A percentile compares a stretch with the other conserved stretches of the same genome.
Conservation (phyloP, 78 protist species). For the Guillardia theta region DNA sequence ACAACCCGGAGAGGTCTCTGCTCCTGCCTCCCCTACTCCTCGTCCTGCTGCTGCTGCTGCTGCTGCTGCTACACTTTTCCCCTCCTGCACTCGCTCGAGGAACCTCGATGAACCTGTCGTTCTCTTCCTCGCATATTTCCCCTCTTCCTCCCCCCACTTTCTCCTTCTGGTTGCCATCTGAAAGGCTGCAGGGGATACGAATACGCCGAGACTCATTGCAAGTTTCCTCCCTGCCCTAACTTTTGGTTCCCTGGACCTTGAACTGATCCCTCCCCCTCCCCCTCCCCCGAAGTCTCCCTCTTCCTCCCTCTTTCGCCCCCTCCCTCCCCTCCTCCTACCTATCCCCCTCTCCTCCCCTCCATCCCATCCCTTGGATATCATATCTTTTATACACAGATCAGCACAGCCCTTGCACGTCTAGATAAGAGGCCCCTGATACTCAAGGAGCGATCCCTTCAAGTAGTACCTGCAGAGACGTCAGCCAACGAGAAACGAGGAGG, state of each 20-base stretch:
- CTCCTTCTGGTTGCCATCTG: neutral
- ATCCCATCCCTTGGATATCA: neutral
- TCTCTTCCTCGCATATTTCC: neutral
- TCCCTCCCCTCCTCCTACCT: neutral
- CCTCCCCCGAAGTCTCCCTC: neutral
- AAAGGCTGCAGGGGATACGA: neutral
- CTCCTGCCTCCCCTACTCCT: neutral
- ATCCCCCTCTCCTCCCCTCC: neutral
- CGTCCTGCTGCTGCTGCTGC: neutral
- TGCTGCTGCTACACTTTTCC: neutral
- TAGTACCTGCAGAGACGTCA: too few species aligned
- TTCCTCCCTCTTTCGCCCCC: neutral
- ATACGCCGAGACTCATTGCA: neutral
- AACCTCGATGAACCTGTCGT: too few species aligned
- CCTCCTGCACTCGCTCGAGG: too few species aligned
- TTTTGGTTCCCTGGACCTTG: conserved; percentile 24
- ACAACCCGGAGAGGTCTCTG: neutral
- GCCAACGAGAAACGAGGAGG: too few species aligned
- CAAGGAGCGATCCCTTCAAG: too few species aligned
- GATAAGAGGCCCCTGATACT: too few species aligned
- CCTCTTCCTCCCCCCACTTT: neutral
- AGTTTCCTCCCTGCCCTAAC: neutral
- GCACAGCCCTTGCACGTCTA: too few species aligned
- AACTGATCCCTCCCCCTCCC: neutral
- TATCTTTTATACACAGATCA: too few species aligned